These are phyloP conservation scores for Psidium friedrichsthalianum DNA, from an alignment of 345 rosid species.

Conservation along the genomic window DNA sequence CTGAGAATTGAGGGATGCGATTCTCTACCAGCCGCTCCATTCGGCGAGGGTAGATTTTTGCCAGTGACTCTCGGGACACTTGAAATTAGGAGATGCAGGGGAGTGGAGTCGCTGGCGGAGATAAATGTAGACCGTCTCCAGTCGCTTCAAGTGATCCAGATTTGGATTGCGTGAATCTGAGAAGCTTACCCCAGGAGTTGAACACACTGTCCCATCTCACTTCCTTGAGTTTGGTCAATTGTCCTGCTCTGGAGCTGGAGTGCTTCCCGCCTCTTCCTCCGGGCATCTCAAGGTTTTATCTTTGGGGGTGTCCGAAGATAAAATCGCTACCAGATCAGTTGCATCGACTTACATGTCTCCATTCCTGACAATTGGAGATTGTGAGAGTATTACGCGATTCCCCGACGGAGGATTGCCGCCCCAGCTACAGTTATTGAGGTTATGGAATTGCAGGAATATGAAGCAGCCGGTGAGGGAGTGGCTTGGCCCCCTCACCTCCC, in stretches of 20 bases:
- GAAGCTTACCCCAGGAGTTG: neutral
- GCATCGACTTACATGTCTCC: rapidly evolving
- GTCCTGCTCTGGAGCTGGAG: neutral
- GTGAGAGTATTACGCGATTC: neutral
- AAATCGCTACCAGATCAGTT: neutral
- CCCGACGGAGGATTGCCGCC: neutral
- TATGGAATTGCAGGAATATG: neutral
- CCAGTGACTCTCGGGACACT: neutral
- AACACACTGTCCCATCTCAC: neutral
- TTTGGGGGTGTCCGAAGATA: rapidly evolving
- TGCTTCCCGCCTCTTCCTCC: neutral
- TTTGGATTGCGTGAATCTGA: rapidly evolving
- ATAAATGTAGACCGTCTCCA: neutral
- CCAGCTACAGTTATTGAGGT: neutral
- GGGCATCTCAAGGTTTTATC: rapidly evolving
- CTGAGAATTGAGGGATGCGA: too few relatives aligned
- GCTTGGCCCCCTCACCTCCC: neutral
- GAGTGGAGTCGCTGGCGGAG: neutral
- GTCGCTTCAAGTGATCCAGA: rapidly evolving
- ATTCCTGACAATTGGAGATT: rapidly evolving
- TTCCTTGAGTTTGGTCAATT: rapidly evolving
- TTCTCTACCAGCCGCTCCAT: too few relatives aligned
- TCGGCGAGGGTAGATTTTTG: too few relatives aligned
- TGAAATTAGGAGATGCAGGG: neutral
- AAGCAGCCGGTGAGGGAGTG: neutral